A percentile compares a stretch with the other conserved stretches of the same genome.
These are phyloP conservation scores for Coemansia sp. DNA, from an alignment of 371 early-diverging fungal species.

Conservation along the genomic window DNA sequence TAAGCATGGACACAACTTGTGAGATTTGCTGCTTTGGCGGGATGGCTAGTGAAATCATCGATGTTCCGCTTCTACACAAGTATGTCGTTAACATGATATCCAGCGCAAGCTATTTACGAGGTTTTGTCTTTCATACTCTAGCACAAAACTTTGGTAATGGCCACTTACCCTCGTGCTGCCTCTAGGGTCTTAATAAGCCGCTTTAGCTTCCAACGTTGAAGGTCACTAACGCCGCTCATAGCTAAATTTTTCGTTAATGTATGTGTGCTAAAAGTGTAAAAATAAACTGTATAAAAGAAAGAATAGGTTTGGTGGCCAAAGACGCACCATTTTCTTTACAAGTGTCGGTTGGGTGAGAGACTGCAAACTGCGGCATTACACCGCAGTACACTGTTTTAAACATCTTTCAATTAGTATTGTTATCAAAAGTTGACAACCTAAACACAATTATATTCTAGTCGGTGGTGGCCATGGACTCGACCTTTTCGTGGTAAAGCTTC, in stretches of 20 bases:
- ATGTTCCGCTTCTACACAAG: conserved; percentile 88
- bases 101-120: neutral
- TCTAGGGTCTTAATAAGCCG: conserved; percentile 92
- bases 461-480: conserved; percentile 54
- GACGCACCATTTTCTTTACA: neutral
- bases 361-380: neutral
- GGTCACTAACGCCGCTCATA: neutral
- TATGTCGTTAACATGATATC: neutral
- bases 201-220: conserved; percentile 67
- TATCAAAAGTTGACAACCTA: neutral
- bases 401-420: neutral
- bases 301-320: neutral
- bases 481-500: conserved; percentile 76
- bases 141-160: neutral
- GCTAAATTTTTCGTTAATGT: neutral
- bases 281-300: neutral
- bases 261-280: neutral
- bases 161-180: conserved; percentile 84
- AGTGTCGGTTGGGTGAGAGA: neutral
- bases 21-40: conserved; percentile 94
- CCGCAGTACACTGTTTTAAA: neutral
- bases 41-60: conserved; percentile 98
- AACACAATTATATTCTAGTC: conserved; percentile 11
- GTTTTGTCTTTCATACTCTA: neutral
- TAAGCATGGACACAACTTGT: conserved; percentile 87